A percentile compares a stretch with the other conserved stretches of the same genome.
phyloP scores from a whole-genome alignment of 2,329 filamentous ascomycete genomes.

The Pezicula rhizophila region DNA sequence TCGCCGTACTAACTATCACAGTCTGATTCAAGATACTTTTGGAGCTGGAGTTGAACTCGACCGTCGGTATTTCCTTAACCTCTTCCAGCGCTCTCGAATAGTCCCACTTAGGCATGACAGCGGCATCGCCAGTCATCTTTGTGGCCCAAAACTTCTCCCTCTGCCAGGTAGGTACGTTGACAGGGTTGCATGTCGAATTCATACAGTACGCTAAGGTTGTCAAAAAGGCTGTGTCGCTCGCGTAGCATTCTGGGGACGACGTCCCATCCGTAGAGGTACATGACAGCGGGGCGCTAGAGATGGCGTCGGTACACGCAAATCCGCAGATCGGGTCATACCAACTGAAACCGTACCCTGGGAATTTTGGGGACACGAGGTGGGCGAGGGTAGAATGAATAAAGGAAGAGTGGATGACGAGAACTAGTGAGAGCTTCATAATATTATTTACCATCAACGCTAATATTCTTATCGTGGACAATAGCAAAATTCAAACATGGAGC shows the following conservation, averaged over 20 bases:
- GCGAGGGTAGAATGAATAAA: no score
- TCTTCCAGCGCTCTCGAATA: conserved; percentile 7
- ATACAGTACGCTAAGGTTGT: conserved; percentile 27
- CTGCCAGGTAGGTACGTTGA: conserved; percentile 11
- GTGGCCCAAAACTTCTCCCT: conserved; percentile 23
- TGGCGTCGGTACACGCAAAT: neutral
- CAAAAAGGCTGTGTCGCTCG: conserved; percentile 17
- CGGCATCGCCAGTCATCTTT: conserved; percentile 12
- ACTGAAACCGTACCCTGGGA: neutral
- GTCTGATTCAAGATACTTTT: neutral
- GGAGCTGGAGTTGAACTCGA: neutral
- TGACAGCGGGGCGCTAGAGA: neutral
- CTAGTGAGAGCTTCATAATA: no score
- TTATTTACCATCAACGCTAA: no score
- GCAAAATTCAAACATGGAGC: no score
- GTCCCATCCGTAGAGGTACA: neutral
- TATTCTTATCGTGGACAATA: no score
- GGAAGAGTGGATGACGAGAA: no score
- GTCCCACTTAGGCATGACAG: conserved; percentile 19
- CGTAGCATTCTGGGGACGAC: conserved; percentile 11
- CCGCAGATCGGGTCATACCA: neutral
- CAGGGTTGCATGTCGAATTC: conserved; percentile 15
- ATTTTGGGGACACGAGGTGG: no score
- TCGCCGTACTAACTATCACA: neutral
- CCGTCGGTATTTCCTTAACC: neutral